phyloP scores from a whole-genome alignment of 805 yeast species.

The Yamadazyma philogaea region DNA sequence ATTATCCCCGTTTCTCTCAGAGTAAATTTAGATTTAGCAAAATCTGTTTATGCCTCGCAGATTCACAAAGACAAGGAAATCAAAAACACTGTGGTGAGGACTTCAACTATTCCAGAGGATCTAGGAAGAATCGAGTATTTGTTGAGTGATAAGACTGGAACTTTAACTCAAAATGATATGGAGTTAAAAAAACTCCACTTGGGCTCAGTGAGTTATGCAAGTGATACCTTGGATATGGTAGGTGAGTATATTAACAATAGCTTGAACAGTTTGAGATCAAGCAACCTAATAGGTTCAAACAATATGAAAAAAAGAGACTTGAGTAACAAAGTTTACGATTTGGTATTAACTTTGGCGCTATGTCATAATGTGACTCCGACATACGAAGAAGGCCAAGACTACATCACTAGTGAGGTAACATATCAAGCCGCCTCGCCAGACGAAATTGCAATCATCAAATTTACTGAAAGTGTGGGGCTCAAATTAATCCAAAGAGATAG shows the following conservation, averaged over 20 bases:
- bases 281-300: constrained; percentile 7
- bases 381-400: constrained; percentile 63
- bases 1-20: constrained; percentile 95
- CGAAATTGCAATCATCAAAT: constrained; percentile 94
- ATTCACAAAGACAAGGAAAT: constrained; percentile 84
- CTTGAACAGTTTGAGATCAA: constrained; percentile 9
- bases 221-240: constrained; percentile 89
- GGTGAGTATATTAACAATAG: constrained; percentile 53
- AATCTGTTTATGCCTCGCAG: constrained; percentile 92
- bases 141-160: constrained; percentile 93
- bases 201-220: constrained; percentile 89
- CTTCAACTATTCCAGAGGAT: constrained; percentile 97
- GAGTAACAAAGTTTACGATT: constrained; percentile 71
- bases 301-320: constrained; percentile 58
- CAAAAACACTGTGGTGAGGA: constrained; percentile 86
- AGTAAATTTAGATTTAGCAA: constrained; percentile 92
- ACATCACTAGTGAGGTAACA: constrained; percentile 37
- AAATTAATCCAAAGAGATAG: constrained; percentile 82
- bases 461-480: constrained; percentile 83
- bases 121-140: constrained; percentile 92
- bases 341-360: constrained; percentile 79
- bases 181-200: constrained; percentile 88
- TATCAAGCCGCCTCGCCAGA: constrained; percentile 99
- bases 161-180: constrained; percentile 97
- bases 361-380: constrained; percentile 98